phyloP scores from a whole-genome alignment of 345 rosid species.

The Acer yangbiense region DNA sequence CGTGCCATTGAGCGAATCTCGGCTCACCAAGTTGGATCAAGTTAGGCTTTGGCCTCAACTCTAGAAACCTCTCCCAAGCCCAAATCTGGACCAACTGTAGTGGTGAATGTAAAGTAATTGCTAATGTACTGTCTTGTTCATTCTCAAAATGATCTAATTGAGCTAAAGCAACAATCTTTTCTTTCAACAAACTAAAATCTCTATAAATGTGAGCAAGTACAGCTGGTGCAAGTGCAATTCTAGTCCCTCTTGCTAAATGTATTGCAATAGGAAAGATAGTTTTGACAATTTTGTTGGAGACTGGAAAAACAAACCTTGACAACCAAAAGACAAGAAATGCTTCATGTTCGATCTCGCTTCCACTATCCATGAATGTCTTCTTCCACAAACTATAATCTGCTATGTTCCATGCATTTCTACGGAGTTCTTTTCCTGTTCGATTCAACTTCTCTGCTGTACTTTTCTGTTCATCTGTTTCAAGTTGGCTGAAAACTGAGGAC shows the following conservation, averaged over 20 bases:
- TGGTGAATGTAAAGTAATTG: constrained; percentile 29
- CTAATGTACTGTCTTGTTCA: background rate
- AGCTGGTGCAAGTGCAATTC: constrained; percentile 51
- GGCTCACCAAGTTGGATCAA: constrained; percentile 28
- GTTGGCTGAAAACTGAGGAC: constrained; percentile 33
- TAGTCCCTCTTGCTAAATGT: constrained; percentile 41
- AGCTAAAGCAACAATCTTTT: constrained; percentile 14
- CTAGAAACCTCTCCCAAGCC: constrained; percentile 48
- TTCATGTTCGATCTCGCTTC: constrained; percentile 41
- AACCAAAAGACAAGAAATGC: constrained; percentile 50
- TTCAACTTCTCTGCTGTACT: constrained; percentile 17
- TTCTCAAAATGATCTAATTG: background rate
- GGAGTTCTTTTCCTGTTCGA: background rate
- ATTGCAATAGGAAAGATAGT: constrained; percentile 28
- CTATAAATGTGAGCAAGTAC: constrained; percentile 44
- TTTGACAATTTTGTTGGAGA: background rate
- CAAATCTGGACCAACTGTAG: constrained; percentile 39
- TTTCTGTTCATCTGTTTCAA: constrained; percentile 26
- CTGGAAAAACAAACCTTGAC: constrained; percentile 33
- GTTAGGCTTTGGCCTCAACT: constrained; percentile 32
- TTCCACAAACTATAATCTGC: background rate
- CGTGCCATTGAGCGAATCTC: constrained; percentile 40
- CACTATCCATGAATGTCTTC: constrained; percentile 28
- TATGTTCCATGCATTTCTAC: background rate
- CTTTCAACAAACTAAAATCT: constrained; percentile 35